phyloP scores from a whole-genome alignment of 31 red algal genomes.

The Endocladia muricata region DNA sequence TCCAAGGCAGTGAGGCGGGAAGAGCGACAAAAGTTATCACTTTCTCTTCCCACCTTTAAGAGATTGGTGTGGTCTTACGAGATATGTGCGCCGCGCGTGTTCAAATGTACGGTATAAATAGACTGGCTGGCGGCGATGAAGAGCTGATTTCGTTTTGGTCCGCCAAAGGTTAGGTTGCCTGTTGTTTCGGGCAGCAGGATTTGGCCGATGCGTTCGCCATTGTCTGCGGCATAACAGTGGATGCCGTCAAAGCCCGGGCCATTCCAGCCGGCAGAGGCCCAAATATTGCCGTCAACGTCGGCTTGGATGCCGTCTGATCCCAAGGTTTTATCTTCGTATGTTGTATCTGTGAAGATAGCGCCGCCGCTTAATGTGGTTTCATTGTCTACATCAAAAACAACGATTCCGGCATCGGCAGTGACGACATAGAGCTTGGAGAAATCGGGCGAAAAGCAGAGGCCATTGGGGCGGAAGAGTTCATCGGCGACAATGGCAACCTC shows the following conservation, averaged over 20 bases:
- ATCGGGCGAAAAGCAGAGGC: neutral
- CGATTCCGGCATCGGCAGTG: neutral
- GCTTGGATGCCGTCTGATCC: neutral
- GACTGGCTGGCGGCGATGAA: neutral
- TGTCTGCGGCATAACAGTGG: neutral
- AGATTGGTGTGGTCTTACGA: too few relatives aligned
- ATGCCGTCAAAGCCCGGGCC: too few relatives aligned
- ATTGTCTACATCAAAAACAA: neutral
- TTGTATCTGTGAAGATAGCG: neutral
- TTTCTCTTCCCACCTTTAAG: too few relatives aligned
- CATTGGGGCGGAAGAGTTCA: neutral
- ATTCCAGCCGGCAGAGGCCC: neutral
- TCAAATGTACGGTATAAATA: neutral
- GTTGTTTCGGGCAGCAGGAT: neutral
- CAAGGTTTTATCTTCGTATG: too few relatives aligned
- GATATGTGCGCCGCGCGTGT: too few relatives aligned
- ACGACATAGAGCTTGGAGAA: neutral
- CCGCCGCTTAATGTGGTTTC: neutral
- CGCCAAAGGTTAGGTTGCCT: neutral
- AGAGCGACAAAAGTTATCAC: too few relatives aligned
- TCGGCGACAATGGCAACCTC: neutral
- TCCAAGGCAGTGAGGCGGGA: too few relatives aligned
- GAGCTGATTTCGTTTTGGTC: neutral
- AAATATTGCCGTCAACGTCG: neutral
- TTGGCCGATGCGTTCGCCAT: neutral